Evolutionary conservation across 805 yeast genomes (phyloP), one percentile per base, ranked within the genome.

Genomic region (Candida tammaniensis): DNA sequence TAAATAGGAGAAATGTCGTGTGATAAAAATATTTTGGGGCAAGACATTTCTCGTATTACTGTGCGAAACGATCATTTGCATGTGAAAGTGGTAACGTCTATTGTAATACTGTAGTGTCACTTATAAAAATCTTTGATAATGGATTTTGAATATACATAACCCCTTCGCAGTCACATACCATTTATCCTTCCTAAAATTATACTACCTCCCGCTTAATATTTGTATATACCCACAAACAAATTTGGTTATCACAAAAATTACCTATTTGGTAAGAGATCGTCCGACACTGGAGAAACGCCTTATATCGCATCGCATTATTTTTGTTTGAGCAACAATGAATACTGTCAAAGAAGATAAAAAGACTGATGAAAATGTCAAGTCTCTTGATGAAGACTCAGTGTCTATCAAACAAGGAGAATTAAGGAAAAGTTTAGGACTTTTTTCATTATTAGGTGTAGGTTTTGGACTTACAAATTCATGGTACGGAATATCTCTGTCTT

Each of bases 391-490:
- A 5, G n/a, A 11, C 11, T 23, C 24, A 10, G 9, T 30, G 18
- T 31, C 39, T 8, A 20, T 31, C 17, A 36, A 38, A 30, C 21
- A 29, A 15, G 41, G 41, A 8, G 29, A 38, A 26, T 33, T 38
- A 15, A 38, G 30, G 18, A 38, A 36, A 27, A 29, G 26, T 22
- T 33, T 38, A 6, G 31, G 33, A 2, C 22, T 38, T 10, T 38
- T 41, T 59, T 68, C 80, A 1, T 52, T 77, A 1, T 50, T 77
- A 24, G 82, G 81, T 33, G 75, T 76, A 21, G 80, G 80, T 7
- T 77, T 76, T 43, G 80, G 81, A 10, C 53, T 77, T 26, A 76
- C 81, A 11, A 76, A 75, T 49, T 74, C 80, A 1, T 77, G 82
- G 82, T 69, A 71, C 39, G 82, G 82, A 36, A 70, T 77, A 15